These are phyloP conservation scores for Ophiostoma perfectum DNA, from an alignment of 2,329 filamentous ascomycete species.

Conservation along the genomic window DNA sequence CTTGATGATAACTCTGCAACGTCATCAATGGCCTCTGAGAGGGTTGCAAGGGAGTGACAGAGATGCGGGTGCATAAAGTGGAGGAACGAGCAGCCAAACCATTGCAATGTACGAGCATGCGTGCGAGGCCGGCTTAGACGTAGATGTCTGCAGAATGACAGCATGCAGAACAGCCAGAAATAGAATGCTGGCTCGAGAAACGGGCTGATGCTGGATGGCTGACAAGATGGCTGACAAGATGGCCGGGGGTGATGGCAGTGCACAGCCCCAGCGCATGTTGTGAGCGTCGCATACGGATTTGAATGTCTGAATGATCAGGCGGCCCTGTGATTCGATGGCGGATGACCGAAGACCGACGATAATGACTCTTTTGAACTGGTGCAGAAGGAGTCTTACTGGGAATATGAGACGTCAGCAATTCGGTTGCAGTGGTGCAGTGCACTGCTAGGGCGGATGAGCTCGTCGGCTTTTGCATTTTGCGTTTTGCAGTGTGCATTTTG, in stretches of 20 bases:
- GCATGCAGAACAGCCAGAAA: slow-evolving; percentile 3
- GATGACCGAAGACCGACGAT: not conserved
- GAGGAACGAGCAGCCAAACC: not conserved
- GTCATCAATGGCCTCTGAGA: not conserved
- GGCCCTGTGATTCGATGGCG: slow-evolving; percentile 6
- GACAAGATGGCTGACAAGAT: not conserved
- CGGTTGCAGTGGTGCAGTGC: no score
- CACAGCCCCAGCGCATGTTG: not conserved
- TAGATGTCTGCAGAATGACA: slow-evolving; percentile 6
- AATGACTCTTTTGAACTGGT: not conserved
- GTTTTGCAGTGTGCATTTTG: no score
- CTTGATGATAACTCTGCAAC: not conserved
- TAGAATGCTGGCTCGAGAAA: not conserved
- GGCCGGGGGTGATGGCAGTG: not conserved
- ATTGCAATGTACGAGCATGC: not conserved
- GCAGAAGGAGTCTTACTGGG: no score
- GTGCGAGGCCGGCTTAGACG: not conserved
- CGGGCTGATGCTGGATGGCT: not conserved
- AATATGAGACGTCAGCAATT: no score
- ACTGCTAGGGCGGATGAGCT: no score
- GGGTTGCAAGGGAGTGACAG: no score
- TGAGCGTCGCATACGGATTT: not conserved
- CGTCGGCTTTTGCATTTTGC: no score
- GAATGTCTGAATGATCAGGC: not conserved
- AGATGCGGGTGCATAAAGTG: not conserved